phyloP scores from a whole-genome alignment of 352 stramenopile species.

The Globisporangium paroecandrum region DNA sequence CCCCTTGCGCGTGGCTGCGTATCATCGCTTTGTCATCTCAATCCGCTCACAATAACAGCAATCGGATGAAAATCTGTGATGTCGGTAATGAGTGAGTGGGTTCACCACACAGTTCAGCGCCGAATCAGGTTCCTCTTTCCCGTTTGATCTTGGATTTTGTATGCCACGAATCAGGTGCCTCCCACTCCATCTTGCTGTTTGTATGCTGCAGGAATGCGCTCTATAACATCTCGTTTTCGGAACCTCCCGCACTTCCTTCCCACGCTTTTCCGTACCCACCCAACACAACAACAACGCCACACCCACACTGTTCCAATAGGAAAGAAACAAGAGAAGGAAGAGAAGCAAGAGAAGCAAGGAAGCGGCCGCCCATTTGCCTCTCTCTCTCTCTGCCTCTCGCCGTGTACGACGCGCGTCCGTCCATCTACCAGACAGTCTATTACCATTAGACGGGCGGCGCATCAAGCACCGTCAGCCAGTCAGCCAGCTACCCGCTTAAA shows the following conservation, averaged over 20 bases:
- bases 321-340: background rate
- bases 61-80: background rate
- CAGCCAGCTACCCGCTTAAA: background rate
- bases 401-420: background rate
- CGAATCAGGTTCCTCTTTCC: background rate
- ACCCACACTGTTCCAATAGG: background rate
- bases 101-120: background rate
- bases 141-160: background rate
- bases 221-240: conserved; percentile 10
- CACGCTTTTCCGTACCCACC: background rate
- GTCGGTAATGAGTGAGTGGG: background rate
- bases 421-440: background rate
- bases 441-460: background rate
- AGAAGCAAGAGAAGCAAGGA: background rate
- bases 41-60: background rate
- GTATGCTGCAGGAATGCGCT: background rate
- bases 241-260: background rate
- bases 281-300: background rate
- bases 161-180: background rate
- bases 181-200: background rate
- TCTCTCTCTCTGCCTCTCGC: background rate
- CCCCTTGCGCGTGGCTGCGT: background rate
- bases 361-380: background rate
- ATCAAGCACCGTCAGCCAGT: background rate
- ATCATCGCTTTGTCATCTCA: background rate